Percentiles rank a stretch among this genome's conserved stretches.
Evolutionary conservation across 1,139 yeast genomes (phyloP).

Genomic region (Geotrichum klebahnii): DNA sequence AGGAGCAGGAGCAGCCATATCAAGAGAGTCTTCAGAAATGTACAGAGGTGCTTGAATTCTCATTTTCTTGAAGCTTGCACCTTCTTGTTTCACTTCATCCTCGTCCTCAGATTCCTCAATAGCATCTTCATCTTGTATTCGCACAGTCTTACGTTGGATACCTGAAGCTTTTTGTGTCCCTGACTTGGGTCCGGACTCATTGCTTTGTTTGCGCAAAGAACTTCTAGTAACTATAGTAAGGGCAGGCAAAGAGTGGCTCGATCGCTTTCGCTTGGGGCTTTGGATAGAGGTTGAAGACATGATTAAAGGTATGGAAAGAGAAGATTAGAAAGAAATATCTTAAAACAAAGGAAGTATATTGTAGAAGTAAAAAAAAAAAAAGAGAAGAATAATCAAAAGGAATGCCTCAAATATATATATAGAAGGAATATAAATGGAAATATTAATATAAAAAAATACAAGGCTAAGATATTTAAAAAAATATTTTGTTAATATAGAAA

Average conservation of each 20-base stretch:
- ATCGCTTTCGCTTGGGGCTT: constrained; percentile 11
- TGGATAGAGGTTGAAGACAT: neutral
- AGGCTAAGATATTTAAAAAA: no score
- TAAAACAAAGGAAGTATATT: no score
- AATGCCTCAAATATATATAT: no score
- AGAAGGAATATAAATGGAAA: no score
- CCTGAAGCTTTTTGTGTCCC: neutral
- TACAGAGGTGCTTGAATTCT: constrained; percentile 4
- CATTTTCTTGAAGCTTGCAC: constrained; percentile 1
- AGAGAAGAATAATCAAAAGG: no score
- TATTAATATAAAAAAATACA: no score
- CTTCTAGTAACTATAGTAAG: constrained; percentile 10
- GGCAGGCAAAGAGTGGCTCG: constrained; percentile 7
- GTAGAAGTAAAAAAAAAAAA: no score
- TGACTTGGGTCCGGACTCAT: no score
- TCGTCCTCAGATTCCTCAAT: constrained; percentile 3
- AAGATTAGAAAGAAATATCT: no score
- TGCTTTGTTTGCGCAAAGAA: constrained; percentile 1
- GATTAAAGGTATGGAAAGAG: no score
- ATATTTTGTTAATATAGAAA: no score
- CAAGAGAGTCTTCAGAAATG: constrained; percentile 2
- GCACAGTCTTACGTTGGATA: constrained; percentile 4
- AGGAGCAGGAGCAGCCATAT: constrained; percentile 6
- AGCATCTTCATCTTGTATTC: neutral
- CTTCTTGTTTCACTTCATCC: neutral